Evolutionary conservation across 495 filamentous ascomycete genomes (phyloP).

Genomic region (Penicillium paradoxum): DNA sequence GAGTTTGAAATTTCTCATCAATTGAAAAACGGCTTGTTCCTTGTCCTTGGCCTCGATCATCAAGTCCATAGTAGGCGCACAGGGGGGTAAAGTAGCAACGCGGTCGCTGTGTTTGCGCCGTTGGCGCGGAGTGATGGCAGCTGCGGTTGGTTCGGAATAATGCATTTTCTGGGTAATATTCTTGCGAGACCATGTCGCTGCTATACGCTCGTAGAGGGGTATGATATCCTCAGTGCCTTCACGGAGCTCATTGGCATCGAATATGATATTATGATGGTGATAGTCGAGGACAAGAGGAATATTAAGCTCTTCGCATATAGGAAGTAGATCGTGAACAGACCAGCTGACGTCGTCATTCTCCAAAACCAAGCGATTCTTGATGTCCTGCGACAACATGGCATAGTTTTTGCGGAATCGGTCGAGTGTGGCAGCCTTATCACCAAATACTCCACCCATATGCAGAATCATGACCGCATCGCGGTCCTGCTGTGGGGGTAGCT

Average conservation of each 20-base stretch:
- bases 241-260: constrained; percentile 63
- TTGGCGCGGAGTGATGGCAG: constrained; percentile 69
- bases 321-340: constrained; percentile 86
- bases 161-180: constrained; percentile 94
- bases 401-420: constrained; percentile 82
- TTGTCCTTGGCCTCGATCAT: constrained; percentile 99
- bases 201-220: constrained; percentile 64
- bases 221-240: constrained; percentile 85
- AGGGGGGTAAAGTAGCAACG: constrained; percentile 75
- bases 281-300: constrained; percentile 92
- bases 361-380: constrained; percentile 80
- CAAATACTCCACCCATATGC: constrained; percentile 90
- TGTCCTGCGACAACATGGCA: constrained; percentile 51
- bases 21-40: constrained; percentile 92
- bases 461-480: constrained; percentile 91
- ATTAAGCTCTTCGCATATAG: constrained; percentile 85
- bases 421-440: constrained; percentile 78
- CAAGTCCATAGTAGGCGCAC: constrained; percentile 75
- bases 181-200: constrained; percentile 81
- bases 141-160: constrained; percentile 74
- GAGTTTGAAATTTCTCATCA: constrained; percentile 82
- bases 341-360: constrained; percentile 94
- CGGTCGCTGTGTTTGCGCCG: constrained; percentile 80
- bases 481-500: constrained; percentile 72
- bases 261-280: constrained; percentile 94